phyloP scores from a whole-genome alignment of 352 stramenopile genomes.

The Phytophthora tubulina region DNA sequence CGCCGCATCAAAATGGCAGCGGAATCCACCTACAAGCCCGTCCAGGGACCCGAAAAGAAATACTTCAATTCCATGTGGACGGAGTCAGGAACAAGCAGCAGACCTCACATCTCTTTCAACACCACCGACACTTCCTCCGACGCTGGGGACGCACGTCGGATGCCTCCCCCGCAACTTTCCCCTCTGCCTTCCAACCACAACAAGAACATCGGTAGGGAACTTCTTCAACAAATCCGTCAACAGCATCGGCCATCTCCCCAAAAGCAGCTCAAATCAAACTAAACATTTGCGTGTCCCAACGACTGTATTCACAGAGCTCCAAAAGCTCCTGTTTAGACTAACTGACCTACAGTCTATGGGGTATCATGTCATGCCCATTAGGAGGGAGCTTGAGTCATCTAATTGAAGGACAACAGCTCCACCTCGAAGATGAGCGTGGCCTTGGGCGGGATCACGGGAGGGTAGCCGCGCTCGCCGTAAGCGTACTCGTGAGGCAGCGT shows the following conservation, averaged over 20 bases:
- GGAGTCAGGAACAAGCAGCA: constrained; percentile 26
- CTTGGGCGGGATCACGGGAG: constrained; percentile 91
- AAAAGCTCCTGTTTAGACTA: constrained; percentile 1
- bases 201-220: constrained; percentile 23
- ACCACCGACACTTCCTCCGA: background rate
- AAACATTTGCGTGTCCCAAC: constrained; percentile 5
- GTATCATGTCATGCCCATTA: background rate
- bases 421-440: constrained; percentile 95
- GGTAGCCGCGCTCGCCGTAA: constrained; percentile 92
- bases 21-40: constrained; percentile 41
- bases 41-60: constrained; percentile 52
- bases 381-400: constrained; percentile 28
- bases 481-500: constrained; percentile 94
- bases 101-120: constrained; percentile 6
- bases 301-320: constrained; percentile 25
- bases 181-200: constrained; percentile 10
- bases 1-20: constrained; percentile 57
- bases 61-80: constrained; percentile 78
- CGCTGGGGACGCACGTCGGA: background rate
- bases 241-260: constrained; percentile 5
- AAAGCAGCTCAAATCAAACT: constrained; percentile 11
- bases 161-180: too few species aligned
- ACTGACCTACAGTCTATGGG: background rate
- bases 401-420: constrained; percentile 88
- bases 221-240: constrained; percentile 31